A percentile compares a stretch with the other conserved stretches of the same genome.
phyloP scores from a whole-genome alignment of 83 land plant species.

The Thuja plicata region DNA sequence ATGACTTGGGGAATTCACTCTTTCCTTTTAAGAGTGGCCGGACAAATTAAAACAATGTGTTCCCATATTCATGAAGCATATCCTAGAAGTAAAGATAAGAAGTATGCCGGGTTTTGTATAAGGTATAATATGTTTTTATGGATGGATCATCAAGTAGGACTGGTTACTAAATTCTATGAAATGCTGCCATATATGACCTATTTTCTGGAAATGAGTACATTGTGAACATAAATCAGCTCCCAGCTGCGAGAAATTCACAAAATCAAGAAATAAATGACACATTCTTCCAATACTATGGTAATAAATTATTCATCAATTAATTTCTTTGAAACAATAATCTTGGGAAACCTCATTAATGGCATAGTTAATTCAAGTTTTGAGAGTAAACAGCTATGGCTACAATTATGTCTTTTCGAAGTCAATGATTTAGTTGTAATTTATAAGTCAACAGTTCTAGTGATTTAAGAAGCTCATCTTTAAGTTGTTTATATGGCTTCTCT shows the following conservation, averaged over 20 bases:
- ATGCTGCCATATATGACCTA: not conserved
- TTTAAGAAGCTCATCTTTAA: not conserved
- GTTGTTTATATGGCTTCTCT: not conserved
- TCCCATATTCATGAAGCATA: not conserved
- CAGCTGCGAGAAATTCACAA: not conserved
- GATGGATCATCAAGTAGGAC: not conserved
- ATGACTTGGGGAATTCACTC: not conserved
- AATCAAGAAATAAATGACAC: not conserved
- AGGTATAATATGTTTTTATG: not conserved
- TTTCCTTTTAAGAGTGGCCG: not conserved
- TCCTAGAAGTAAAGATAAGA: not conserved
- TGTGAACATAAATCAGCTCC: not conserved
- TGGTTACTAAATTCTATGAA: not conserved
- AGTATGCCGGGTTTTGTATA: not conserved
- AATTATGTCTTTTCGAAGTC: not conserved
- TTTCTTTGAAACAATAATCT: not conserved
- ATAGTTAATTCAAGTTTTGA: not conserved
- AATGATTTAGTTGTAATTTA: not conserved
- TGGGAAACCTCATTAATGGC: not conserved
- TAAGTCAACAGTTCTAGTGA: not conserved
- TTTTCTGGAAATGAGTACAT: not conserved
- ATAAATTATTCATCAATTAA: not conserved
- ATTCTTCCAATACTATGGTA: not conserved
- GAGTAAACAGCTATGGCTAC: not conserved
- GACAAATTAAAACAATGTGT: not conserved